A percentile compares a stretch with the other conserved stretches of the same genome.
Conservation (phyloP, 129 eudicot genomes). For the Flaveria linearis region DNA sequence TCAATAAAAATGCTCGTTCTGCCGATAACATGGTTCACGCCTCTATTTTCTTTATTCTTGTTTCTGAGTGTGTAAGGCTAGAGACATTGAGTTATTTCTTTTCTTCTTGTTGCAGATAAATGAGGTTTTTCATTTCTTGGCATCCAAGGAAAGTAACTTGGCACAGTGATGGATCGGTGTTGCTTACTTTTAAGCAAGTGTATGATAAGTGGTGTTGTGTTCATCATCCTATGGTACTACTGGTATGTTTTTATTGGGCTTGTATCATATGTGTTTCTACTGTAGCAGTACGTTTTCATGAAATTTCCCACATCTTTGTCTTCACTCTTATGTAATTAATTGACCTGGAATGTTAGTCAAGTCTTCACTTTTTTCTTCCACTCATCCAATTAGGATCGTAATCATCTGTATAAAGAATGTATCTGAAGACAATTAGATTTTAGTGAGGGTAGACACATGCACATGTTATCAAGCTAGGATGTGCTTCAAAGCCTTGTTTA, state of each 20-base stretch:
- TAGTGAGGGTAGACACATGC: neutral
- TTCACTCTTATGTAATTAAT: neutral
- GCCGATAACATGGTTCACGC: neutral
- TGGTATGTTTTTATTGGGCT: conserved; percentile 13
- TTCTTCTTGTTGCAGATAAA: conserved; percentile 28
- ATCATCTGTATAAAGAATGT: too few relatives aligned
- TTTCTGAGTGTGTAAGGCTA: neutral
- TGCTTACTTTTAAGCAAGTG: neutral
- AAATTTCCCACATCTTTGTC: neutral
- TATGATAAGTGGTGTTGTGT: neutral
- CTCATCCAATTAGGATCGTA: too few relatives aligned
- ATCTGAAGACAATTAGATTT: too few relatives aligned
- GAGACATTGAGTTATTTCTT: conserved; percentile 1
- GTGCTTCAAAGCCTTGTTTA: too few relatives aligned
- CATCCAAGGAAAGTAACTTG: neutral
- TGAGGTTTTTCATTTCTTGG: conserved; percentile 12
- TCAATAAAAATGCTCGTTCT: neutral
- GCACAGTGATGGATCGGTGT: neutral
- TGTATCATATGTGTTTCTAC: neutral
- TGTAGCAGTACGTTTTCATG: neutral
- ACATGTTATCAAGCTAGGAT: neutral
- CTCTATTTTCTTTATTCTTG: neutral
- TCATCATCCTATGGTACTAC: conserved; percentile 12
- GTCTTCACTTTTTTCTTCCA: neutral
- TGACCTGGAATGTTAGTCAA: neutral